Evolutionary conservation across 371 early-diverging fungal species (phyloP), one percentile per base, ranked within the genome.

Genomic region (Zopfochytrium polystomum): DNA sequence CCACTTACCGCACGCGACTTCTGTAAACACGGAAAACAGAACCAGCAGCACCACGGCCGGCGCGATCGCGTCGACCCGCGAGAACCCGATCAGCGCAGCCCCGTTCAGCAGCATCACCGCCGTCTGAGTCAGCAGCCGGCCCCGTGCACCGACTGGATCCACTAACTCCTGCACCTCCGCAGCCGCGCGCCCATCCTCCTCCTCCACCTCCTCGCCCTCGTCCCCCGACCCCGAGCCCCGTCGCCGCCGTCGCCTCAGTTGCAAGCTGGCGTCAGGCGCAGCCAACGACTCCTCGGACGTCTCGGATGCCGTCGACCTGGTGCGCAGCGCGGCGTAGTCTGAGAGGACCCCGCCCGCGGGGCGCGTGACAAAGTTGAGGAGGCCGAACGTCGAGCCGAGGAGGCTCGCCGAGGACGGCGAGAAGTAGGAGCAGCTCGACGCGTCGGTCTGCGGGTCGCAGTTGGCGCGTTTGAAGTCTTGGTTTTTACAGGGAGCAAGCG

Each of bases 331-430:
- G 44, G 67, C 48, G 52, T 51, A 55, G 52, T 82, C 82, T 4
- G 82, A 76, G 29, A 82, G 34, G 29, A 81, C 54, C 26, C 86
- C 86, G 29, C 86, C 86, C 5, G 72, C 58, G 4, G 81, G 72
- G 26, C 86, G 79, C 22, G 85, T 78, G 49, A 84, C 78, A 23
- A 86, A 26, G 60, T 86, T 86, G 70, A 86, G 71, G 32, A 86
- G 57, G 18, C 86, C 85, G 70, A 86, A 86, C 43, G 81, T 67
- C n/a, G 83, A 74, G 25, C 80, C 83, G 58, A 82, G 65, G 66
- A 77, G 71, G 29, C 80, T 74, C 1, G 79, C 79, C 4, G 69
- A 72, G 1, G 72, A 68, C 48, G 75, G 80, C 5, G 38, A 38
- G 18, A 38, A 18, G 38, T 38, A 38, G 7, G 38, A 11, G 38